A percentile compares a stretch with the other conserved stretches of the same genome.
phyloP scores from a whole-genome alignment of 164 flowering plant species.

The Litsea cubeba region DNA sequence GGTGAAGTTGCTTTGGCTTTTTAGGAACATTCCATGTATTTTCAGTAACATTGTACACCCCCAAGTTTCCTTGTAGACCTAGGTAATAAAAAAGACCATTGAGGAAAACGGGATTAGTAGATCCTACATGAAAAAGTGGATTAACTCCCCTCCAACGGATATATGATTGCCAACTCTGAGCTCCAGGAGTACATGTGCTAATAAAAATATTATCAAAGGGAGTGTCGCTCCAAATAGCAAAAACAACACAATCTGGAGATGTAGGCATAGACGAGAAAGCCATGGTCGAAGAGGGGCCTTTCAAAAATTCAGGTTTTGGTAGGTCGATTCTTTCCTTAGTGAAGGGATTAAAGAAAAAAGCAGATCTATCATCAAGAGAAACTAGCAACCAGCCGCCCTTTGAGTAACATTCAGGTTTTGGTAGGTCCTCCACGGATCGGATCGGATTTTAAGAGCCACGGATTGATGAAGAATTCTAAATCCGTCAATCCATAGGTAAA shows the following conservation, averaged over 20 bases:
- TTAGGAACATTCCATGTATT: slow-evolving; percentile 2
- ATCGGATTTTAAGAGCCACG: too few relatives aligned
- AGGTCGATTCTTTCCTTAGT: neutral
- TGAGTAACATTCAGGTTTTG: too few relatives aligned
- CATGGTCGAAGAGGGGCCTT: neutral
- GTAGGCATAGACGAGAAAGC: slow-evolving; percentile 1
- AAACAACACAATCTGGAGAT: neutral
- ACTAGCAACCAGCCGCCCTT: slow-evolving; percentile 7
- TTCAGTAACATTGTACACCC: neutral
- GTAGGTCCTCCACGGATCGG: too few relatives aligned
- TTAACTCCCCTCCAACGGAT: neutral
- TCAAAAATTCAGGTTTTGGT: neutral
- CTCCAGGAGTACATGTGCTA: neutral
- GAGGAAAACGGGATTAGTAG: slow-evolving; percentile 6
- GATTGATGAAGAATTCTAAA: too few relatives aligned
- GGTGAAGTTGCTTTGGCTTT: neutral
- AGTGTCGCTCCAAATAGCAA: neutral
- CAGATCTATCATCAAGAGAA: neutral
- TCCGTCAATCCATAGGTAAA: too few relatives aligned
- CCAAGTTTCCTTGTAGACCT: slow-evolving; percentile 5
- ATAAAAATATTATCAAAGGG: neutral
- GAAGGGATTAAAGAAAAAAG: slow-evolving; percentile 9
- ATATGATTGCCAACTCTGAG: neutral
- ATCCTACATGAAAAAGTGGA: neutral
- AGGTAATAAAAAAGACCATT: slow-evolving; percentile 4